Conservation (phyloP, 352 stramenopile species). For the Phytophthora sp. region DNA sequence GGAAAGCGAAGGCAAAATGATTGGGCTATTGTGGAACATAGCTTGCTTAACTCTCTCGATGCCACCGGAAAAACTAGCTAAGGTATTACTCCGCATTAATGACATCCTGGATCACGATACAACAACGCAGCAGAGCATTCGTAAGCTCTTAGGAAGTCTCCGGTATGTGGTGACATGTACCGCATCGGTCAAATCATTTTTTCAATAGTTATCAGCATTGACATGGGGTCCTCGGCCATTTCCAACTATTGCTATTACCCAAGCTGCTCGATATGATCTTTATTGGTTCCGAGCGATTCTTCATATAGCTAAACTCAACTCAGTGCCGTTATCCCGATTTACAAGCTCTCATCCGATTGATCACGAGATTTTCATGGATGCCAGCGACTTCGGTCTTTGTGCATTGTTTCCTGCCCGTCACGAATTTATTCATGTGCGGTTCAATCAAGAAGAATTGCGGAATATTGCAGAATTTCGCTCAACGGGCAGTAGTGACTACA, state of each 20-base stretch:
- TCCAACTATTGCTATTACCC: neutral
- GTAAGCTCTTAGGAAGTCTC: neutral
- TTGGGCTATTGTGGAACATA: neutral
- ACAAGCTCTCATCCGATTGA: neutral
- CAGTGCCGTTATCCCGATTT: slow-evolving; percentile 1
- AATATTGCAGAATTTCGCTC: neutral
- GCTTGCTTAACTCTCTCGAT: neutral
- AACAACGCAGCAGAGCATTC: neutral
- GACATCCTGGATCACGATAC: neutral
- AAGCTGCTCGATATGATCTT: neutral
- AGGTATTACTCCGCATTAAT: neutral
- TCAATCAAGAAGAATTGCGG: neutral
- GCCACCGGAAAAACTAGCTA: neutral
- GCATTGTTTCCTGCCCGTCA: slow-evolving; percentile 6
- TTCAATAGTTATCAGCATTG: slow-evolving; percentile 3
- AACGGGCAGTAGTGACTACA: neutral
- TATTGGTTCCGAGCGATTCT: slow-evolving; percentile 7
- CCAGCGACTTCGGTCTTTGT: slow-evolving; percentile 24
- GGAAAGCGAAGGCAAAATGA: neutral
- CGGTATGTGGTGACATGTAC: neutral
- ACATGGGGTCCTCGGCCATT: neutral
- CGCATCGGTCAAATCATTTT: slow-evolving; percentile 5
- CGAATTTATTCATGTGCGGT: slow-evolving; percentile 15
- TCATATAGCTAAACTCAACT: neutral
- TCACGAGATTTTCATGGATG: slow-evolving; percentile 20